Evolutionary conservation across 257 asterid genomes (phyloP).

Genomic region (Jacaranda copaia): DNA sequence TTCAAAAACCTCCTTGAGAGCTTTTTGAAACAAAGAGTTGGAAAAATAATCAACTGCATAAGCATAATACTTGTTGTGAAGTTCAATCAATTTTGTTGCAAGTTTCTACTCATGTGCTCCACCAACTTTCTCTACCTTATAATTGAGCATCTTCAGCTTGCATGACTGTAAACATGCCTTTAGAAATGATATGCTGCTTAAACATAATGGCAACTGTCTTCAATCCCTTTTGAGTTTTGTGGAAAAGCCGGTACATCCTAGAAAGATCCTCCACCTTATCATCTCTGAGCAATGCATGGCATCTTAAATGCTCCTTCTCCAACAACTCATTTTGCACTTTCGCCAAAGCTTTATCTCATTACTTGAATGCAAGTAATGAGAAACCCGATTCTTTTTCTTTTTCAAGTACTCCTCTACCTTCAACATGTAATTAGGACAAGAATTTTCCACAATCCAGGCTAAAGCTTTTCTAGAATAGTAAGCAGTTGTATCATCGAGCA

Average conservation of each 20-base stretch:
- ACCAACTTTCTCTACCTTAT: conserved; percentile 52
- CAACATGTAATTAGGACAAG: conserved; percentile 71
- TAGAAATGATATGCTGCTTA: conserved; percentile 62
- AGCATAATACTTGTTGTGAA: conserved; percentile 54
- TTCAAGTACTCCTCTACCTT: conserved; percentile 65
- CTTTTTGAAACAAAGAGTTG: conserved; percentile 59
- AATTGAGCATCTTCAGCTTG: conserved; percentile 59
- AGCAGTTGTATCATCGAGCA: conserved; percentile 54
- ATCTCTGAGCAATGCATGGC: conserved; percentile 57
- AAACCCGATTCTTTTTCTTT: conserved; percentile 61
- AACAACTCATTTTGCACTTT: conserved; percentile 54
- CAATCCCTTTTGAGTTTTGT: conserved; percentile 46
- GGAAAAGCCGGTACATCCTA: conserved; percentile 64
- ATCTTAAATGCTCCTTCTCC: conserved; percentile 71
- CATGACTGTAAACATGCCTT: conserved; percentile 60
- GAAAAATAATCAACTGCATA: conserved; percentile 52
- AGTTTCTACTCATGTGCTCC: conserved; percentile 58
- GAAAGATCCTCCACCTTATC: conserved; percentile 71
- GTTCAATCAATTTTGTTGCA: conserved; percentile 51
- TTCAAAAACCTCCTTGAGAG: conserved; percentile 64
- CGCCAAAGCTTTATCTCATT: conserved; percentile 61
- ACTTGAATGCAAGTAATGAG: conserved; percentile 60
- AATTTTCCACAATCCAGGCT: conserved; percentile 61
- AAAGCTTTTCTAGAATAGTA: conserved; percentile 71
- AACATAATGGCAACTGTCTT: conserved; percentile 50